Conservation (phyloP, 2,329 filamentous ascomycete species). For the Saccharata proteae region DNA sequence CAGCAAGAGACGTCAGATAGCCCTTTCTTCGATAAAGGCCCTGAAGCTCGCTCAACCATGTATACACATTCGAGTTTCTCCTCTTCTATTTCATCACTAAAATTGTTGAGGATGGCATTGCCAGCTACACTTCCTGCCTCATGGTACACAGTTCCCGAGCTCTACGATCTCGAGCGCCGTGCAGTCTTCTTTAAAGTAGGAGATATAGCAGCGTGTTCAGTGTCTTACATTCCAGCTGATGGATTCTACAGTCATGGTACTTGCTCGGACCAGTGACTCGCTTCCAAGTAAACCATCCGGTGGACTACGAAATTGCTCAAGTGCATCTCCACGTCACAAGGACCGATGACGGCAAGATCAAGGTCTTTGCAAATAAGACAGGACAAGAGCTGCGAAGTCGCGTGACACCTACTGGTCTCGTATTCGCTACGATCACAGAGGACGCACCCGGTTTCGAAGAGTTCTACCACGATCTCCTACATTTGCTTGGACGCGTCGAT, state of each 20-base stretch:
- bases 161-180: constrained; percentile 34
- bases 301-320: constrained; percentile 41
- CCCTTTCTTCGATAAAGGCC: too few species aligned
- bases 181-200: constrained; percentile 28
- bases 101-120: too few species aligned
- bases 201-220: background rate
- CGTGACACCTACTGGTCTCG: constrained; percentile 39
- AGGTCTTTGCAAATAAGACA: constrained; percentile 24
- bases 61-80: too few species aligned
- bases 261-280: constrained; percentile 40
- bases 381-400: constrained; percentile 18
- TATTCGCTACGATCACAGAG: constrained; percentile 40
- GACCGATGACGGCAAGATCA: constrained; percentile 12
- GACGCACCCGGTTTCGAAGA: constrained; percentile 38
- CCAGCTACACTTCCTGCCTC: constrained; percentile 26
- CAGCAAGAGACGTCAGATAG: too few species aligned
- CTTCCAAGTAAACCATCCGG: constrained; percentile 25
- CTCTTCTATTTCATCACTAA: too few species aligned
- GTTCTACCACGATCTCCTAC: constrained; percentile 41
- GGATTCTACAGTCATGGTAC: constrained; percentile 35
- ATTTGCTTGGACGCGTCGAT: constrained; percentile 37
- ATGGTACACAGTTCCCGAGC: constrained; percentile 32
- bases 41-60: too few species aligned
- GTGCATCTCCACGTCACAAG: constrained; percentile 19
- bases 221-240: background rate